Percentiles rank a stretch among this genome's conserved stretches.
Evolutionary conservation across 108 stramenopile genomes (phyloP).

Genomic region (Asterionellopsis glacialis): DNA sequence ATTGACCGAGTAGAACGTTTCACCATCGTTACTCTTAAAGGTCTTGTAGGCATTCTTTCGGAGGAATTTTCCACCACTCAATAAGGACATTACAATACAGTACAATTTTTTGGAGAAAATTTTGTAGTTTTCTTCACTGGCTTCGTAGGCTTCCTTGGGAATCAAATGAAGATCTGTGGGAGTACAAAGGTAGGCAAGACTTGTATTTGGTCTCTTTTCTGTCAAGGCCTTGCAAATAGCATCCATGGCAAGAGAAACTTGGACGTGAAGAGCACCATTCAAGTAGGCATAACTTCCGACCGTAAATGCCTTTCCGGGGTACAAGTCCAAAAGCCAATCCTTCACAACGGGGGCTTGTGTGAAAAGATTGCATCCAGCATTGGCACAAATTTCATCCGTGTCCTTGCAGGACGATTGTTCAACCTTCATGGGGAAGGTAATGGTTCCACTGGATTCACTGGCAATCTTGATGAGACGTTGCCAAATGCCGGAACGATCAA

Average conservation of each 20-base stretch:
- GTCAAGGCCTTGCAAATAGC: slow-evolving; percentile 80
- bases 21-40: slow-evolving; percentile 49
- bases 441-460: slow-evolving; percentile 77
- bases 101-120: slow-evolving; percentile 55
- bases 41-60: slow-evolving; percentile 70
- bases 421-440: slow-evolving; percentile 90
- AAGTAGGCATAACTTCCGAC: slow-evolving; percentile 96
- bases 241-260: slow-evolving; percentile 95
- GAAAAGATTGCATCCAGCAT: slow-evolving; percentile 91
- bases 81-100: slow-evolving; percentile 61
- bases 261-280: slow-evolving; percentile 94
- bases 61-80: slow-evolving; percentile 67
- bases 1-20: slow-evolving; percentile 60
- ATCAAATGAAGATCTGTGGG: slow-evolving; percentile 96
- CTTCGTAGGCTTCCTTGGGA: slow-evolving; percentile 87
- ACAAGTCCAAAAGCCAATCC: slow-evolving; percentile 89
- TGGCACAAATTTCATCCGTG: slow-evolving; percentile 67
- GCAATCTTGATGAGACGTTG: slow-evolving; percentile 81
- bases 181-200: slow-evolving; percentile 96
- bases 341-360: slow-evolving; percentile 91
- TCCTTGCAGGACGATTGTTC: slow-evolving; percentile 33
- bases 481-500: slow-evolving; percentile 92
- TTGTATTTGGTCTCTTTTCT: slow-evolving; percentile 73
- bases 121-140: slow-evolving; percentile 63
- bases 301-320: slow-evolving; percentile 77